Conservation (phyloP, 2,329 filamentous ascomycete genomes). For the Colletotrichum scovillei region DNA sequence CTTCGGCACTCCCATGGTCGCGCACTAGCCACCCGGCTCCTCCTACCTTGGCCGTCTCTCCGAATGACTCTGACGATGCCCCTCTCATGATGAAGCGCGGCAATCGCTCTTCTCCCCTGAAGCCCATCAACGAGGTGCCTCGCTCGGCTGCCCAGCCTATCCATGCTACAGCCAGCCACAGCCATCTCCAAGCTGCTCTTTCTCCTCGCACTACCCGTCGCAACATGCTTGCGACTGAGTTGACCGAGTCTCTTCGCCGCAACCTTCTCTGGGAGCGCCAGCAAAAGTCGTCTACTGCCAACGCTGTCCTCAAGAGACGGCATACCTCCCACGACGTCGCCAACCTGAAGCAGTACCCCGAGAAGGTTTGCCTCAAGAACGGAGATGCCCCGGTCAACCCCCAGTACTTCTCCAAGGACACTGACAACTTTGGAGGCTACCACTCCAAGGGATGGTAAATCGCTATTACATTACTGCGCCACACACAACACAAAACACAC, state of each 20-base stretch:
- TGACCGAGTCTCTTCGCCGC: conserved; percentile 91
- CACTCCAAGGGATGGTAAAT: conserved; percentile 85
- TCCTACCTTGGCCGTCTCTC: conserved; percentile 58
- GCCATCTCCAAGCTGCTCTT: conserved; percentile 76
- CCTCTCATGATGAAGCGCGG: conserved; percentile 74
- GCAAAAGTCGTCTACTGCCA: conserved; percentile 90
- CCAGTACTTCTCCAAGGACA: conserved; percentile 85
- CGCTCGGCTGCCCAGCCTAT: conserved; percentile 82
- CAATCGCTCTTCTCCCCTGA: conserved; percentile 59
- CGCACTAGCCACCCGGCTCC: conserved; percentile 58
- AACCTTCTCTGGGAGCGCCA: conserved; percentile 96
- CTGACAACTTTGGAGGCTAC: conserved; percentile 74
- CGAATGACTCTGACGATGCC: conserved; percentile 71
- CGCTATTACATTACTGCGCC: neutral
- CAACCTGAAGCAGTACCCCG: conserved; percentile 86
- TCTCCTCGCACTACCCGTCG: conserved; percentile 92
- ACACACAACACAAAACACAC: conserved; percentile 19
- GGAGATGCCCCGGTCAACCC: conserved; percentile 77
- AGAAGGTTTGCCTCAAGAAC: conserved; percentile 69
- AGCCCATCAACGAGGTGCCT: conserved; percentile 71
- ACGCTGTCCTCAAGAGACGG: conserved; percentile 87
- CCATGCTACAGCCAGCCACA: conserved; percentile 71
- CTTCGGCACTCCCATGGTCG: conserved; percentile 75
- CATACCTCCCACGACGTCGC: conserved; percentile 93
- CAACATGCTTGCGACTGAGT: conserved; percentile 95